Evolutionary conservation across 352 stramenopile species (phyloP).

Genomic region (Globisporangium paroecandrum): DNA sequence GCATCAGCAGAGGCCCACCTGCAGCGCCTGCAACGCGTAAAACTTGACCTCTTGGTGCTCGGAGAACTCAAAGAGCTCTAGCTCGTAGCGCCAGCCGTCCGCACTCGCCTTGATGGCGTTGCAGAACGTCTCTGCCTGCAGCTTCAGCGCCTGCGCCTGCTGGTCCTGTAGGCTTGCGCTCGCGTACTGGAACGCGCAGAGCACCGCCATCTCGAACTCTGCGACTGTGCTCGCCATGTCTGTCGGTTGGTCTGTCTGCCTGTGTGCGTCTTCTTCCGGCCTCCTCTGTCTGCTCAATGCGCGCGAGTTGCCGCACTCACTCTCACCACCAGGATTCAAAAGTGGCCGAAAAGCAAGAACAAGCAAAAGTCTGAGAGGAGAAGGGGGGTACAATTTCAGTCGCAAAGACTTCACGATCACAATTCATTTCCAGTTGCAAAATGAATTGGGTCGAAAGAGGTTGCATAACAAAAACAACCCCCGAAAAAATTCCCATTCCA

Average conservation of each 20-base stretch:
- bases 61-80: conserved; percentile 70
- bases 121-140: conserved; percentile 71
- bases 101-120: conserved; percentile 43
- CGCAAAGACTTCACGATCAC: no score
- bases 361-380: background rate
- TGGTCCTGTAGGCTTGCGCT: conserved; percentile 41
- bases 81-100: conserved; percentile 51
- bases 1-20: conserved; percentile 13
- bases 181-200: conserved; percentile 81
- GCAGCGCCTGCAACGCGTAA: conserved; percentile 74
- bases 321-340: conserved; percentile 1
- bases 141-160: conserved; percentile 58
- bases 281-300: background rate
- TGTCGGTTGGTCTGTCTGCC: background rate
- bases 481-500: no score
- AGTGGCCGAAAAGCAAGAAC: background rate
- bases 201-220: conserved; percentile 74
- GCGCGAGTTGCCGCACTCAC: background rate
- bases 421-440: background rate
- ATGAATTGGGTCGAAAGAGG: background rate
- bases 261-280: background rate
- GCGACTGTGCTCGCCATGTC: conserved; percentile 26
- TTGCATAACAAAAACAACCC: no score
- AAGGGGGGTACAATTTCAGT: background rate
- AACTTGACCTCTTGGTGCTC: conserved; percentile 80